Percentiles rank a stretch among this genome's conserved stretches.
These are phyloP conservation scores for Inosperma sp. DNA, from an alignment of 768 basidiomycete genomes.

Conservation along the genomic window DNA sequence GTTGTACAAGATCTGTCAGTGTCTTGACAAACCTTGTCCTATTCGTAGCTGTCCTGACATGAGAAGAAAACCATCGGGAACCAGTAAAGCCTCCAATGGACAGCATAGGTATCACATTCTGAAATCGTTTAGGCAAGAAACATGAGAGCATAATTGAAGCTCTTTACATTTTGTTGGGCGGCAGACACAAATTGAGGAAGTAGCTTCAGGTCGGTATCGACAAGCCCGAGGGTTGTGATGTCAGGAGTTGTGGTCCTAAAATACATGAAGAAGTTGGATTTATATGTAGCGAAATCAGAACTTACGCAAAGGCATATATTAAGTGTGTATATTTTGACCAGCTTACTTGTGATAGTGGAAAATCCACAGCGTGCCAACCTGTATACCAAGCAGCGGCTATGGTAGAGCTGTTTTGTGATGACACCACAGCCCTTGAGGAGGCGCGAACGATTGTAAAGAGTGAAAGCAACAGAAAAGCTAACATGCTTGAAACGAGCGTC, in stretches of 20 bases:
- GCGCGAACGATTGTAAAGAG: slow-evolving; percentile 9
- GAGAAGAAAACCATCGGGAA: slow-evolving; percentile 55
- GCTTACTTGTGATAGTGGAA: slow-evolving; percentile 40
- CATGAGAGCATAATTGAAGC: neutral
- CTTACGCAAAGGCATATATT: slow-evolving; percentile 62
- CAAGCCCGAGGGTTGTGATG: slow-evolving; percentile 30
- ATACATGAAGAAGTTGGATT: slow-evolving; percentile 2
- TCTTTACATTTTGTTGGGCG: slow-evolving; percentile 37
- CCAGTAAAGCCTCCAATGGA: slow-evolving; percentile 70
- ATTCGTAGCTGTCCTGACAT: slow-evolving; percentile 50
- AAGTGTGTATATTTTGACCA: slow-evolving; percentile 52
- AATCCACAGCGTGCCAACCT: slow-evolving; percentile 40
- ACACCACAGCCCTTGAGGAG: neutral
- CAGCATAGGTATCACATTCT: slow-evolving; percentile 55
- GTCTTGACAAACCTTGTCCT: slow-evolving; percentile 56
- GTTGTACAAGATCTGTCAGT: slow-evolving; percentile 42
- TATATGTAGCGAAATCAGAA: slow-evolving; percentile 8
- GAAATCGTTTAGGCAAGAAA: slow-evolving; percentile 1
- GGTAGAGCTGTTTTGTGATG: slow-evolving; percentile 10
- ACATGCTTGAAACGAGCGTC: slow-evolving; percentile 3
- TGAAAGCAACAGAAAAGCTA: slow-evolving; percentile 1
- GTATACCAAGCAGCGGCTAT: slow-evolving; percentile 46
- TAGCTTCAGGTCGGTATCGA: slow-evolving; percentile 40
- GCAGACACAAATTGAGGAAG: slow-evolving; percentile 52
- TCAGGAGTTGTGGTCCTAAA: slow-evolving; percentile 39